These are phyloP conservation scores for Chalaropsis thielavioides DNA, from an alignment of 2,329 filamentous ascomycete species.

Conservation along the genomic window DNA sequence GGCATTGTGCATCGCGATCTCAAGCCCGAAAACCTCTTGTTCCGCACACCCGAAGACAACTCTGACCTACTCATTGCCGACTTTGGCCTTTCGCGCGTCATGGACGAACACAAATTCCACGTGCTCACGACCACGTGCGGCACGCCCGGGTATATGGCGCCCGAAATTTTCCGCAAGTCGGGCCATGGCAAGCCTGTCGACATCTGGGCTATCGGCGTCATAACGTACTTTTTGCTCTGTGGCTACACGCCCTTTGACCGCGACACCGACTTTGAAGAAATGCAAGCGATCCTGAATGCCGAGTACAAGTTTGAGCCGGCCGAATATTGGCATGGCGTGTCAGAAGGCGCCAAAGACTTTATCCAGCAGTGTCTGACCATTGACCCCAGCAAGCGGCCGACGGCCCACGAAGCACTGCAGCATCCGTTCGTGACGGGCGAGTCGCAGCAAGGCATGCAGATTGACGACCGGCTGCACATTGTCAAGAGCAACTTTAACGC, in stretches of 20 bases:
- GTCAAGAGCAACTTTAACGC: conserved; percentile 66
- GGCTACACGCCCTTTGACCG: conserved; percentile 97
- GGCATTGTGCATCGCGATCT: conserved; percentile 96
- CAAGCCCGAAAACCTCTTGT: conserved; percentile 93
- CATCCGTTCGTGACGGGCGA: conserved; percentile 50
- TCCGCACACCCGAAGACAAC: conserved; percentile 94
- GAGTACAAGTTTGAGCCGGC: conserved; percentile 91
- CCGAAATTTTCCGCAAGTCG: conserved; percentile 97
- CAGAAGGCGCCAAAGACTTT: conserved; percentile 73
- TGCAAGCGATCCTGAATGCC: conserved; percentile 94
- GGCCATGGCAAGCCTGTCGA: conserved; percentile 97
- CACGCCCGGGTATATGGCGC: conserved; percentile 97
- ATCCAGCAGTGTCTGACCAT: conserved; percentile 85
- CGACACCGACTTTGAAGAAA: conserved; percentile 94
- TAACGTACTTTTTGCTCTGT: conserved; percentile 95
- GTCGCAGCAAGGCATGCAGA: conserved; percentile 34
- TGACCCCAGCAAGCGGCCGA: conserved; percentile 76
- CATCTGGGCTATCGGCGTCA: conserved; percentile 95
- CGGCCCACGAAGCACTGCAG: conserved; percentile 62
- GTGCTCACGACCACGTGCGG: conserved; percentile 95
- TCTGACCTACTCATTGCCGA: conserved; percentile 93
- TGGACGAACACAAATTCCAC: conserved; percentile 98
- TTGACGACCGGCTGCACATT: conserved; percentile 50
- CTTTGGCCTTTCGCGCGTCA: conserved; percentile 88
- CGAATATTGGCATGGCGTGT: conserved; percentile 95